Evolutionary conservation across 2,329 filamentous ascomycete genomes (phyloP), one percentile per base, ranked within the genome.

Genomic region (Orbilia javanica): DNA sequence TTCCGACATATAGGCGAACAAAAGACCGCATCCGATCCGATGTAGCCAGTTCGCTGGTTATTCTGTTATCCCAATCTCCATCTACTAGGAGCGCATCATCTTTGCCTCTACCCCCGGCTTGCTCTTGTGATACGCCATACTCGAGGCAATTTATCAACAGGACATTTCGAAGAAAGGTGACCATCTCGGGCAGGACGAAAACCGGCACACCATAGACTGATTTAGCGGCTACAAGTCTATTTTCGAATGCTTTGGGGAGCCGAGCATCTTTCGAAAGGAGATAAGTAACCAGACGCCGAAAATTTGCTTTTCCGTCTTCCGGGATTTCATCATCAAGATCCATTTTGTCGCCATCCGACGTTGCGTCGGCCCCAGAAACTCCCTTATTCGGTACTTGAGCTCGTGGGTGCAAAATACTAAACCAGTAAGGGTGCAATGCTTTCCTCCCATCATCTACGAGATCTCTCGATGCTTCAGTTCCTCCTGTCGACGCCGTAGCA

Each of bases 361-460:
- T 66, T 42, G 73, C 22, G 13, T 68, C 74, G 57, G 72, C 79
- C 50, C 25, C 15, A 25, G 68, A 29, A 7, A 20, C 15, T 83
- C 78, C 34, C 31, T 29, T 4, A 5, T n/a, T 34, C 0, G 22
- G 4, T 6, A 52, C 7, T 4, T 29, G 25, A 18, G 80, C 66
- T 39, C 80, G 72, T 69, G 85, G 85, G 80, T 91, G 91, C 11
- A 90, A 84, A 82, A 91, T 88, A 55, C 86, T 85, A 81, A 91
- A 91, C 90, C 90, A 92, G 82, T 92, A 91, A 10, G 91, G 90
- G 84, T 85, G 83, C 80, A 85, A 60, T 27, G 96, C 96, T 83
- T 93, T 94, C 79, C 90, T 90, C 1, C 94, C 96, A 85, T 98
- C 95, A 83, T 99, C 96, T 0, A 93, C 85, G 2, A 98, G 90